Percentiles rank a stretch among this genome's conserved stretches.
Evolutionary conservation across 2,329 filamentous ascomycete genomes (phyloP).

Genomic region (Epichloe elymi): DNA sequence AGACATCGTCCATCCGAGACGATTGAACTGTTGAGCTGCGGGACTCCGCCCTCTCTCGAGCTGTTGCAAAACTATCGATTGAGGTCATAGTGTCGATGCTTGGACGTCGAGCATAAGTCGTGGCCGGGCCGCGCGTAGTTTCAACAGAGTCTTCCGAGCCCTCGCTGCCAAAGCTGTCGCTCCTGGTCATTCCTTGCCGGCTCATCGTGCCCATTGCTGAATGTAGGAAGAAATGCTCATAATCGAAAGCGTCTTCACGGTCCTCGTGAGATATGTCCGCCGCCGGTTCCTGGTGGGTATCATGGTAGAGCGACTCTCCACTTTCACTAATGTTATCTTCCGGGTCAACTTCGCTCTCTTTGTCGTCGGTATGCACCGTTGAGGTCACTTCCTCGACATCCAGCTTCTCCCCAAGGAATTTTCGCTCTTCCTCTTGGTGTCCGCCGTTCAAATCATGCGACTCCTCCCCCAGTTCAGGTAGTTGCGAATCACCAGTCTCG

Average conservation of each 20-base stretch:
- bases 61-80: slow-evolving; percentile 43
- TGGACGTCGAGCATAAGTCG: slow-evolving; percentile 23
- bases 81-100: slow-evolving; percentile 39
- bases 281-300: slow-evolving; percentile 39
- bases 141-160: slow-evolving; percentile 49
- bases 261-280: slow-evolving; percentile 67
- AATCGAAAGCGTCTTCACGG: slow-evolving; percentile 89
- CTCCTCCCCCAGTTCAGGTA: neutral
- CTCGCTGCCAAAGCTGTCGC: slow-evolving; percentile 36
- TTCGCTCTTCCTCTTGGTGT: neutral
- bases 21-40: slow-evolving; percentile 17
- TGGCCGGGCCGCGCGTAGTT: slow-evolving; percentile 38
- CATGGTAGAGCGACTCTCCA: slow-evolving; percentile 50
- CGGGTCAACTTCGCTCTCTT: slow-evolving; percentile 12
- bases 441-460: neutral
- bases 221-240: slow-evolving; percentile 90
- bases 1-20: slow-evolving; percentile 9
- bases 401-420: neutral
- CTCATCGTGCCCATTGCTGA: slow-evolving; percentile 75
- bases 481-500: neutral
- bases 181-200: slow-evolving; percentile 16
- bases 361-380: slow-evolving; percentile 2
- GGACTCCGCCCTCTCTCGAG: slow-evolving; percentile 31
- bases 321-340: slow-evolving; percentile 42
- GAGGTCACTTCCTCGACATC: slow-evolving; percentile 1